Evolutionary conservation across 2,329 filamentous ascomycete species (phyloP).

Genomic region (Fusarium sp.): DNA sequence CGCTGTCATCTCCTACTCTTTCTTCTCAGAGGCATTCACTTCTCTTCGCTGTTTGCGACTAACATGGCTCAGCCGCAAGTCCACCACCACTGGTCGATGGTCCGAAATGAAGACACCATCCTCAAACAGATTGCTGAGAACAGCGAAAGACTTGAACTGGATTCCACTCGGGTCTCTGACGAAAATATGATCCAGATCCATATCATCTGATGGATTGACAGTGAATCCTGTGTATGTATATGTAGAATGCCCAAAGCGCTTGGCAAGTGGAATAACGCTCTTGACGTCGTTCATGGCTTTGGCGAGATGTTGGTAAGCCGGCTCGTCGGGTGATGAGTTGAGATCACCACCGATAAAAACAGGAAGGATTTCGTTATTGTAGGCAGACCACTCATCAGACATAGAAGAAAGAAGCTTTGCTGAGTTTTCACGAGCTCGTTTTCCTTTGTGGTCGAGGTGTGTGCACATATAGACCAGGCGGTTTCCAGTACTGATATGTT

Average conservation of each 20-base stretch:
- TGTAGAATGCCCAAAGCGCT: constrained; percentile 39
- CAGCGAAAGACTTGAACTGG: constrained; percentile 42
- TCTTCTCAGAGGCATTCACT: not conserved
- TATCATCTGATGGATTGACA: constrained; percentile 27
- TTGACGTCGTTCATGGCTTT: constrained; percentile 43
- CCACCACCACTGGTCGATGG: constrained; percentile 48
- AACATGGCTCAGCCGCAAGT: constrained; percentile 32
- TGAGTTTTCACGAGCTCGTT: constrained; percentile 53
- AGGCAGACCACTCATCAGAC: constrained; percentile 44
- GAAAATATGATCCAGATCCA: constrained; percentile 49
- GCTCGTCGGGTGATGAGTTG: constrained; percentile 46
- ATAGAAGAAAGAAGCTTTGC: constrained; percentile 54
- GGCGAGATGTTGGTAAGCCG: constrained; percentile 45
- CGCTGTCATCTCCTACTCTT: not conserved
- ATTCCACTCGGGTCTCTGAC: constrained; percentile 43
- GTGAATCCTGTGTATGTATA: constrained; percentile 50
- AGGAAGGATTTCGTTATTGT: constrained; percentile 31
- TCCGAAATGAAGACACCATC: constrained; percentile 50
- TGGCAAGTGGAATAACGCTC: constrained; percentile 38
- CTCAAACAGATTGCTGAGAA: constrained; percentile 43
- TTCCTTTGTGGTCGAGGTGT: constrained; percentile 63
- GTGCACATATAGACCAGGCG: constrained; percentile 61
- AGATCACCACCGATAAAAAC: constrained; percentile 51
- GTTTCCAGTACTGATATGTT: constrained; percentile 52
- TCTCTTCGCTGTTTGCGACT: constrained; percentile 16